Percentiles rank a stretch among this genome's conserved stretches.
phyloP scores from a whole-genome alignment of 495 filamentous ascomycete species.

The Aspergillus egyptiacus region DNA sequence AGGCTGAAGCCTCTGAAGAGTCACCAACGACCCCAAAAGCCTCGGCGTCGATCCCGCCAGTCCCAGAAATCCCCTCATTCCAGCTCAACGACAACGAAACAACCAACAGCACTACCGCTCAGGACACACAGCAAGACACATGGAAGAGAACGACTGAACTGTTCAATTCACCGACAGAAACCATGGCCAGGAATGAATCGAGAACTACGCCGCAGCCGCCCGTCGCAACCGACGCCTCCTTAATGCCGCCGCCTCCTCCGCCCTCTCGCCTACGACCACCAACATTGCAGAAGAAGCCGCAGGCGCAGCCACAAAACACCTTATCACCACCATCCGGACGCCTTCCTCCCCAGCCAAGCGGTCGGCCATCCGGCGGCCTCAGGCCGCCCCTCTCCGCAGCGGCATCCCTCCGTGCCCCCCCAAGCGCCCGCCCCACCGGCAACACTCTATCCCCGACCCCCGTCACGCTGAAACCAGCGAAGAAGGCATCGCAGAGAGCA shows the following conservation, averaged over 20 bases:
- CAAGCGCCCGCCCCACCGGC: slow-evolving; percentile 25
- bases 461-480: slow-evolving; percentile 27
- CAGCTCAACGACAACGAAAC: slow-evolving; percentile 22
- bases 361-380: slow-evolving; percentile 12
- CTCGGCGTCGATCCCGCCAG: slow-evolving; percentile 24
- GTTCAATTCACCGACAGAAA: background rate
- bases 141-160: slow-evolving; percentile 12
- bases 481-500: slow-evolving; percentile 52
- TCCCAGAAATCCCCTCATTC: slow-evolving; percentile 31
- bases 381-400: slow-evolving; percentile 33
- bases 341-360: slow-evolving; percentile 20
- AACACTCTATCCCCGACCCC: slow-evolving; percentile 32
- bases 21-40: slow-evolving; percentile 48
- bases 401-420: slow-evolving; percentile 26
- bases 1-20: slow-evolving; percentile 23
- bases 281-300: slow-evolving; percentile 21
- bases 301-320: slow-evolving; percentile 6
- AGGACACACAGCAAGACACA: background rate
- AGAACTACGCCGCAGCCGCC: slow-evolving; percentile 17
- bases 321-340: slow-evolving; percentile 8
- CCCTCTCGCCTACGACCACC: slow-evolving; percentile 22
- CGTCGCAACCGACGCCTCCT: slow-evolving; percentile 18
- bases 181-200: slow-evolving; percentile 8
- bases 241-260: slow-evolving; percentile 35
- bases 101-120: background rate